Percentiles rank a stretch among this genome's conserved stretches.
Evolutionary conservation across 805 yeast species (phyloP).

Genomic region (Ogataea zsoltii): DNA sequence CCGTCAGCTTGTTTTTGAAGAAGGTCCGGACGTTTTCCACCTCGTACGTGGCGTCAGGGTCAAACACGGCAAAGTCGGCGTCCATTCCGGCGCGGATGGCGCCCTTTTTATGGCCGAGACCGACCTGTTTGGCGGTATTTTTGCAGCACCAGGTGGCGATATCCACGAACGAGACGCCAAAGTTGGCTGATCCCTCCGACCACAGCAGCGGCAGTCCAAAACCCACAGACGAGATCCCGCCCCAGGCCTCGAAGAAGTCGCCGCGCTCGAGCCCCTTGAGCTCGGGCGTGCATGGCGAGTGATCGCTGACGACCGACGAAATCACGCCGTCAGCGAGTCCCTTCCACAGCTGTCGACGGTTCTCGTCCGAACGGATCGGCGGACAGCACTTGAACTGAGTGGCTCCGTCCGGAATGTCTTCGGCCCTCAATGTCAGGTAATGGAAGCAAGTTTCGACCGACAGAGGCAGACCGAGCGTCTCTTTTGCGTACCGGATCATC

Average conservation of each 20-base stretch:
- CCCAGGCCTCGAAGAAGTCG: slow-evolving; percentile 93
- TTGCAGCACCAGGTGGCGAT: slow-evolving; percentile 77
- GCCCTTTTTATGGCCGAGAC: slow-evolving; percentile 74
- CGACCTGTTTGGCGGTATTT: slow-evolving; percentile 86
- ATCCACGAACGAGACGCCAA: slow-evolving; percentile 43
- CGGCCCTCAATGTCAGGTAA: slow-evolving; percentile 77
- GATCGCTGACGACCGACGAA: slow-evolving; percentile 89
- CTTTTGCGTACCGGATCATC: slow-evolving; percentile 62
- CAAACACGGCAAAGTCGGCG: slow-evolving; percentile 87
- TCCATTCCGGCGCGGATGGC: slow-evolving; percentile 71
- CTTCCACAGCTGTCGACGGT: slow-evolving; percentile 73
- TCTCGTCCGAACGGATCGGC: slow-evolving; percentile 78
- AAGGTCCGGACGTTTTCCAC: slow-evolving; percentile 56
- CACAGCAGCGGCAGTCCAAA: slow-evolving; percentile 80
- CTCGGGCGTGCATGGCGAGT: slow-evolving; percentile 94
- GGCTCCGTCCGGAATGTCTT: slow-evolving; percentile 70
- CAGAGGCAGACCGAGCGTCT: slow-evolving; percentile 52
- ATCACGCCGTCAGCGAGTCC: slow-evolving; percentile 68
- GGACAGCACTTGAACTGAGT: slow-evolving; percentile 95
- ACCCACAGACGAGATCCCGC: slow-evolving; percentile 93
- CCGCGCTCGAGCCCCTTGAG: slow-evolving; percentile 79
- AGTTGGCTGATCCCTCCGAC: slow-evolving; percentile 63
- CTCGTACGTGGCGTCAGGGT: slow-evolving; percentile 52
- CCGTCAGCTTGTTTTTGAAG: slow-evolving; percentile 87
- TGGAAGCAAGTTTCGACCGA: slow-evolving; percentile 96